Base-by-base conservation (phyloP, 1,284 basidiomycete species). In the Apiotrichum akiyoshidainum region DNA sequence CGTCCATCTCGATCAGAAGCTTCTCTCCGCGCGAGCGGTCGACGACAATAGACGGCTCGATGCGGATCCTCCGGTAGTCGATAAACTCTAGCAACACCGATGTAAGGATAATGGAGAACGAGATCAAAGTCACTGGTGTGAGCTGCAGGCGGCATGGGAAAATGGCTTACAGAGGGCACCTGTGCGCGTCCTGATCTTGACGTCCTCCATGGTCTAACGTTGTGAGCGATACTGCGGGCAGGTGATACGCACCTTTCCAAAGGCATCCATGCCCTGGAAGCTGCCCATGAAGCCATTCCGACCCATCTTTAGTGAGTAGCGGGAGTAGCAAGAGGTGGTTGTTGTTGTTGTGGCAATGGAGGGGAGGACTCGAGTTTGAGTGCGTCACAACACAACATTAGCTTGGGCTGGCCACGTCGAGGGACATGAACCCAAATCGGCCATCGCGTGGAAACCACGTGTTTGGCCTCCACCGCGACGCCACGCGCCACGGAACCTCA, bases 1-100 rank as follows among this genome's bases (percentile, higher is more conserved):
- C 81, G 73, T 99, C 94, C 80, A 99, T 81, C 71, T 87, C 87
- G 47, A 97, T 90, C 13, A 89, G 90, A 65, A 99, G 80, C 76
- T 90, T 92, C 81, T 99, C 93, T 51, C 94, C 95, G 72, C 96
- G 83, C 69, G 90, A 92, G 76, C 87, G 85, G 82, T 99, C 96
- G 31, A 97, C 93, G 37, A 90, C 83, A 65, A 96, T 87, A 5
- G 89, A 90, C 8, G 92, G 94, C 75, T 95, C 92, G 64, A 91
- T 81, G 58, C 84, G 85, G 45, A 98, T 85, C 63, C 85, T 84
- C 46, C 94, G 86, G 76, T 98, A 99, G 81, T 99, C 94, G 77
- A 97, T 79, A 76, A 92, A 98, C 77, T 99, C 96, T 79, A 96
- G 88, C 52, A 89, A 83, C 19, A 92, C 90, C 68, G 98, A 91